Evolutionary conservation across 345 rosid species (phyloP).

Genomic region (Lumnitzera racemosa): DNA sequence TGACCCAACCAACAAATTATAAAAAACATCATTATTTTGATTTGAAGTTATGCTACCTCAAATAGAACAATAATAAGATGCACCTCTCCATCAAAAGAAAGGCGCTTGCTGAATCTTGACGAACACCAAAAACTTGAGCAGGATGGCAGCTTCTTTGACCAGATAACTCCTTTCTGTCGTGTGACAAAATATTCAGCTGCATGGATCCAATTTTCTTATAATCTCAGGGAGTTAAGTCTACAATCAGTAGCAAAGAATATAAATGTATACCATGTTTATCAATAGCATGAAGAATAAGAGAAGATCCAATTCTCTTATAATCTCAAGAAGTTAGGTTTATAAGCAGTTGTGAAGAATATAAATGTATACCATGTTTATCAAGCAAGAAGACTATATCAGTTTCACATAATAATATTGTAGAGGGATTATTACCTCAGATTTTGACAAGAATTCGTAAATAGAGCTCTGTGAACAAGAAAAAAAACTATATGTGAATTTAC

Average conservation of each 20-base stretch:
- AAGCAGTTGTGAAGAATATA: no score
- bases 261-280: no score
- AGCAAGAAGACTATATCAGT: not conserved
- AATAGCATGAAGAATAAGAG: not conserved
- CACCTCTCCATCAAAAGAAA: constrained; percentile 36
- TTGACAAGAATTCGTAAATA: constrained; percentile 63
- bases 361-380: no score
- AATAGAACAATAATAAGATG: not conserved
- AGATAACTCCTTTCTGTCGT: constrained; percentile 56
- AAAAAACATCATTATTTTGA: not conserved
- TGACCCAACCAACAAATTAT: no score
- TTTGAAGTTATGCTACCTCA: not conserved
- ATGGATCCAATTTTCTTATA: not conserved
- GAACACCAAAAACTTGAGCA: constrained; percentile 41
- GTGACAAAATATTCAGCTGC: constrained; percentile 57
- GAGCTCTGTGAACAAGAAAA: constrained; percentile 50
- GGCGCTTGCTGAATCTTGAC: constrained; percentile 23
- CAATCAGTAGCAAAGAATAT: constrained; percentile 3
- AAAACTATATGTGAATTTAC: not conserved
- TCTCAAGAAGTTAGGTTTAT: no score
- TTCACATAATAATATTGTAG: not conserved
- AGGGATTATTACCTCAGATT: constrained; percentile 45
- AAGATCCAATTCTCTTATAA: no score
- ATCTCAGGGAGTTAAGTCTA: no score
- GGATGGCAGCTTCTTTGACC: constrained; percentile 72